Base-by-base conservation (phyloP, 805 yeast genomes). In the Yarrowia sp. region DNA sequence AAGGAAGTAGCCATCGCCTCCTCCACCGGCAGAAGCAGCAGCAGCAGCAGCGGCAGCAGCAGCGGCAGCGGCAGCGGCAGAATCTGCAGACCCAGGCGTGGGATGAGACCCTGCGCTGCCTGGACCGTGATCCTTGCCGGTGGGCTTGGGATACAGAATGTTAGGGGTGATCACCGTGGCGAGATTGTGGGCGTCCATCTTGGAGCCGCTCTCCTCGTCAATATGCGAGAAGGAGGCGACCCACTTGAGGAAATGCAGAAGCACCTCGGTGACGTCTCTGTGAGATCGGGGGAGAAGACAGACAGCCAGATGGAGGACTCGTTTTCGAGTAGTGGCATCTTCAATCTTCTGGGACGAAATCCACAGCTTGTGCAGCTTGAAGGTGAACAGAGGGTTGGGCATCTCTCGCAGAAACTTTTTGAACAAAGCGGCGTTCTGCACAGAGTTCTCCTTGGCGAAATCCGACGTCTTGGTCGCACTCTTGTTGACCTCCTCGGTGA, bases 91-190 rank as follows among this genome's bases (percentile, higher is more conserved):
- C 56, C 59, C 43, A 40, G 67, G 69, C 45, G 0, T 81, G 14
- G 50, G 50, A 46, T 48, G 53, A 76, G 35, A 74, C 72, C 40
- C 72, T 71, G 56, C 69, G 35, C 42, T 45, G 69, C 67, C 56
- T 4, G 67, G 67, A 12, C 56, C 67, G 16, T 53, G 50, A 71
- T 72, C 38, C 71, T 70, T 71, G 35, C 72, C 72, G 1, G 73
- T 74, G 12, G 83, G 86, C 71, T 83, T 84, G 1, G 89, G 79
- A 73, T 89, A 89, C 49, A 96, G 81, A 55, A 95, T 88, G 75
- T 93, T 95, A 1, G 99, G 99, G 0, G 98, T 90, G 63, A 95
- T 84, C 2, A 95, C 99, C 0, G 98, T 95, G 1, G 99, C 97
- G 71, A 95, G 82, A 77, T 95, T 95, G 76, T 92, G 97, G 42